Conservation (phyloP, 1,284 basidiomycete species). For the Agaricales sp. region DNA sequence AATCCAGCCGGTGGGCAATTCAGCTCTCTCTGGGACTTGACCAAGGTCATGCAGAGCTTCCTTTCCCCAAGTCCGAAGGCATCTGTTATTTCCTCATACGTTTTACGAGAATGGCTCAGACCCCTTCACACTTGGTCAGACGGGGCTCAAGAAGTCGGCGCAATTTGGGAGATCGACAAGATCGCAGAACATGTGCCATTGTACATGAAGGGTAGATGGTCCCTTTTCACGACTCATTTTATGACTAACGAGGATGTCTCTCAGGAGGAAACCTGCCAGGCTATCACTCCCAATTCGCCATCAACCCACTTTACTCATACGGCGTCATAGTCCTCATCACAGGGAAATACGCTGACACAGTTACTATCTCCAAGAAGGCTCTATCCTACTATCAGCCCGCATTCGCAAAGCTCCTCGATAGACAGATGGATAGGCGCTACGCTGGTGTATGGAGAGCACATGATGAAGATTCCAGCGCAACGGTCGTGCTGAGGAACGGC, state of each 20-base stretch:
- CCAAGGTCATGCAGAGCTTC: too few species aligned
- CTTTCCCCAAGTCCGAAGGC: too few species aligned
- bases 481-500: conserved; percentile 23
- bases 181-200: conserved; percentile 22
- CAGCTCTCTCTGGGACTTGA: too few species aligned
- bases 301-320: conserved; percentile 35
- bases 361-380: conserved; percentile 24
- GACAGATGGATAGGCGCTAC: conserved; percentile 20
- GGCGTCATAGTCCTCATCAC: conserved; percentile 36
- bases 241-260: background rate
- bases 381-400: conserved; percentile 29
- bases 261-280: conserved; percentile 34
- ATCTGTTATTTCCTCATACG: too few species aligned
- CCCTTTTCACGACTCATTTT: conserved; percentile 15
- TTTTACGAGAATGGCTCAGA: too few species aligned
- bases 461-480: conserved; percentile 14
- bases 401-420: conserved; percentile 24
- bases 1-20: too few species aligned
- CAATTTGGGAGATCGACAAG: conserved; percentile 33
- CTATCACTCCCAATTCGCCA: conserved; percentile 31
- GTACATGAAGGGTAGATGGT: conserved; percentile 26
- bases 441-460: conserved; percentile 30
- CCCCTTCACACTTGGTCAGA: too few species aligned
- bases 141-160: too few species aligned
- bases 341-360: conserved; percentile 27